Conservation (phyloP, 768 basidiomycete genomes). For the Hericium erinaceus region DNA sequence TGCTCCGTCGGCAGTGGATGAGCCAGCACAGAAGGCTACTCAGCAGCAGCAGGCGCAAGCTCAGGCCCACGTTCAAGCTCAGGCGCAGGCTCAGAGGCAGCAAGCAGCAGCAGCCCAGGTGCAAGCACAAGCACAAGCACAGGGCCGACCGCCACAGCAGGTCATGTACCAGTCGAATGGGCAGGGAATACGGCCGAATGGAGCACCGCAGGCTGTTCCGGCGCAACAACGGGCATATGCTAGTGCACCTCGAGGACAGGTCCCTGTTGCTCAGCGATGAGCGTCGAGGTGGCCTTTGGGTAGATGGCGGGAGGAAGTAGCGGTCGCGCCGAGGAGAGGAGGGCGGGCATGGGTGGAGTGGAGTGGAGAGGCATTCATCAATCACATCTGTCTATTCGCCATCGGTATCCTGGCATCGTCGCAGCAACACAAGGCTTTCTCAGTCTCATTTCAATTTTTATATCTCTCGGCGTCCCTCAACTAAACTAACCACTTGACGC, state of each 20-base stretch:
- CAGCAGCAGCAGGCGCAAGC: slow-evolving; percentile 23
- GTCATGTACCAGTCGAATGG: slow-evolving; percentile 23
- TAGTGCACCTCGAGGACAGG: slow-evolving; percentile 17
- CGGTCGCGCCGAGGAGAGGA: neutral
- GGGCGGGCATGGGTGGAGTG: neutral
- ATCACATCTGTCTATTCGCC: neutral
- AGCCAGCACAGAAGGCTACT: slow-evolving; percentile 32
- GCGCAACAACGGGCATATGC: slow-evolving; percentile 14
- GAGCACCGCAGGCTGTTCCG: slow-evolving; percentile 9
- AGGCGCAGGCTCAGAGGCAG: slow-evolving; percentile 16
- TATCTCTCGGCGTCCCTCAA: neutral
- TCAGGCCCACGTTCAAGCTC: slow-evolving; percentile 17
- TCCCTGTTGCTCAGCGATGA: slow-evolving; percentile 13
- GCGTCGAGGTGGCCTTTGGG: neutral
- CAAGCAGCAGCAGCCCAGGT: slow-evolving; percentile 8
- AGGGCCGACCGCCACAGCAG: slow-evolving; percentile 15
- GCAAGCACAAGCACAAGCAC: slow-evolving; percentile 12
- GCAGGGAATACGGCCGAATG: slow-evolving; percentile 19
- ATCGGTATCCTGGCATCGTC: neutral
- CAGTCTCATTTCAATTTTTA: neutral
- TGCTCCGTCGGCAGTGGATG: slow-evolving; percentile 49
- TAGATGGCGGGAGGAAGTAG: neutral
- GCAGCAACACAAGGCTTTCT: neutral
- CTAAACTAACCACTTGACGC: neutral
- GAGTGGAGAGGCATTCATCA: neutral